These are phyloP conservation scores for Saccharomycopsis schoenii DNA, from an alignment of 805 yeast genomes.

Conservation along the genomic window DNA sequence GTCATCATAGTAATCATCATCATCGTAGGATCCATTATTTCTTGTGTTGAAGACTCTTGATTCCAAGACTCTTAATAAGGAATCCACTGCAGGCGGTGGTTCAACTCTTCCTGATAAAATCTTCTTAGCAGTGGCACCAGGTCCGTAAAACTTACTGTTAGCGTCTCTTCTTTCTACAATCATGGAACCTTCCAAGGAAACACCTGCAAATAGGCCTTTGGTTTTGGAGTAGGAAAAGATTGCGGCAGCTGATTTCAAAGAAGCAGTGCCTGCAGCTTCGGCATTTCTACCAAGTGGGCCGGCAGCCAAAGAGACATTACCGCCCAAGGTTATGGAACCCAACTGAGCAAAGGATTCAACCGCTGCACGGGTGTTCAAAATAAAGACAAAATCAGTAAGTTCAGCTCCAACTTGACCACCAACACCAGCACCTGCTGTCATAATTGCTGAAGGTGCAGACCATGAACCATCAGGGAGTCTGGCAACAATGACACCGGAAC, in stretches of 20 bases:
- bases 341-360: constrained; percentile 89
- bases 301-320: constrained; percentile 90
- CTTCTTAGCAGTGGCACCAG: constrained; percentile 75
- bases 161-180: constrained; percentile 96
- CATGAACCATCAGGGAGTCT: constrained; percentile 89
- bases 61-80: constrained; percentile 76
- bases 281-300: constrained; percentile 97
- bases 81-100: constrained; percentile 84
- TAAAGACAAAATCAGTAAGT: constrained; percentile 90
- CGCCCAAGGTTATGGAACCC: constrained; percentile 92
- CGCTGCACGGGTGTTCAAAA: constrained; percentile 76
- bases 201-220: constrained; percentile 95
- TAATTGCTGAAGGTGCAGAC: constrained; percentile 96
- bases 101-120: constrained; percentile 83
- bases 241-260: constrained; percentile 78
- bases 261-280: constrained; percentile 94
- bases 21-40: constrained; percentile 40
- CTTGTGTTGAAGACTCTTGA: constrained; percentile 69
- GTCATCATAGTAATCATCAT: constrained; percentile 66
- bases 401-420: constrained; percentile 98
- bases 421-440: constrained; percentile 96
- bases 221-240: constrained; percentile 91
- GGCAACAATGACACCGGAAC: constrained; percentile 92
- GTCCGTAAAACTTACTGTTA: constrained; percentile 88
- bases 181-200: constrained; percentile 93